Conservation (phyloP, 2,329 filamentous ascomycete species). For the Nigrospora osmanthi region DNA sequence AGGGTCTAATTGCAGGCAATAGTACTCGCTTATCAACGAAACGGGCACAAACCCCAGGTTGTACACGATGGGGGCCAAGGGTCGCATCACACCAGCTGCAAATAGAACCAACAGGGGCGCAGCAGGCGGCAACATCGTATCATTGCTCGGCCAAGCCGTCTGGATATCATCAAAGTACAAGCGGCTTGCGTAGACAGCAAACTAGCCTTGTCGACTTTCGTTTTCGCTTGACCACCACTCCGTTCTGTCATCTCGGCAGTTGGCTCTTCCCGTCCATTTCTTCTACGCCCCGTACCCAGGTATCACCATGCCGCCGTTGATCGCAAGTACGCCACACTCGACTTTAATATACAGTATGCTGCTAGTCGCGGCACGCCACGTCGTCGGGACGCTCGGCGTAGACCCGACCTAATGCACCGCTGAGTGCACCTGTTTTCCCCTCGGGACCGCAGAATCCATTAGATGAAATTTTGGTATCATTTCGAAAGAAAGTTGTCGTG, state of each 20-base stretch:
- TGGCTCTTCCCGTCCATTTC: too few species aligned
- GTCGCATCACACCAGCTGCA: too few species aligned
- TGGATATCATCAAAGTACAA: constrained; percentile 22
- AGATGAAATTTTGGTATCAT: constrained; percentile 2
- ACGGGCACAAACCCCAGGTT: too few species aligned
- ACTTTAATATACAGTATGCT: not conserved
- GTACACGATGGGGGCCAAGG: too few species aligned
- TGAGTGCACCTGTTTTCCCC: too few species aligned
- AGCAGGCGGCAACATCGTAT: constrained; percentile 1
- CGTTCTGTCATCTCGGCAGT: too few species aligned
- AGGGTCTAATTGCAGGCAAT: too few species aligned
- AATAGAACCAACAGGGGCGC: too few species aligned
- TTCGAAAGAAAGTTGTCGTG: not conserved
- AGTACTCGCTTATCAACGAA: too few species aligned
- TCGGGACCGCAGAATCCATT: not conserved
- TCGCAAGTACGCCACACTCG: not conserved
- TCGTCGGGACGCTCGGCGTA: not conserved
- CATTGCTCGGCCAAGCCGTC: constrained; percentile 22
- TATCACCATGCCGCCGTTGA: too few species aligned
- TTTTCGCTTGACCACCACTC: not conserved
- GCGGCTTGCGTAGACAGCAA: constrained; percentile 7
- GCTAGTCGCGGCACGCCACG: not conserved
- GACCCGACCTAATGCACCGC: too few species aligned
- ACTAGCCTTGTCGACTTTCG: constrained; percentile 1
- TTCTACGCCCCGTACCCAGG: too few species aligned